A percentile compares a stretch with the other conserved stretches of the same genome.
These are phyloP conservation scores for Vinca minor DNA, from an alignment of 257 asterid genomes.

Conservation along the genomic window DNA sequence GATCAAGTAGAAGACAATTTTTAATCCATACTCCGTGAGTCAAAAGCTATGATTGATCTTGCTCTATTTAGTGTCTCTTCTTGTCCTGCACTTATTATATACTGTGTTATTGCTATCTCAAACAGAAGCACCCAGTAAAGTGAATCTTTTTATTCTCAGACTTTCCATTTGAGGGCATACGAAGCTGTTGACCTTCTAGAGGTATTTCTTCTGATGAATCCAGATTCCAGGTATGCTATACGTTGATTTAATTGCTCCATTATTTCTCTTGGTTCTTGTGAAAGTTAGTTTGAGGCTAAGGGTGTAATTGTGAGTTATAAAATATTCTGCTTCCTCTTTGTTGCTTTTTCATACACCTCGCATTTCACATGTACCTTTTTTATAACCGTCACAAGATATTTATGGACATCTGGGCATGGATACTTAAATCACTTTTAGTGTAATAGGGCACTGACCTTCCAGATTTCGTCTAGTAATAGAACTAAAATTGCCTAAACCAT, in stretches of 20 bases:
- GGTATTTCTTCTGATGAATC: conserved; percentile 77
- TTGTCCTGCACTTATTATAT: neutral
- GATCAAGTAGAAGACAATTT: neutral
- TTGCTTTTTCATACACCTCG: too few species aligned
- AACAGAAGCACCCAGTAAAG: conserved; percentile 9
- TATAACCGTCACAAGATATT: too few species aligned
- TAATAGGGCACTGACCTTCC: too few species aligned
- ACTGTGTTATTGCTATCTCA: neutral
- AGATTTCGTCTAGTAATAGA: too few species aligned
- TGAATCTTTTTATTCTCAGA: conserved; percentile 39
- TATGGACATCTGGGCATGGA: too few species aligned
- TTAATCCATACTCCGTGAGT: neutral
- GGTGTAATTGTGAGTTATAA: too few species aligned
- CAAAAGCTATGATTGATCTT: neutral
- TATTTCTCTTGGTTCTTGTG: neutral
- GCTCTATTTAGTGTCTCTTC: neutral
- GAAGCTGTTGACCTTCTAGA: conserved; percentile 81
- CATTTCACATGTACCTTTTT: too few species aligned
- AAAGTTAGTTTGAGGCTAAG: too few species aligned
- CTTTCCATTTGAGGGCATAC: conserved; percentile 53
- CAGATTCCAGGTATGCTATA: conserved; percentile 63
- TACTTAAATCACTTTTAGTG: too few species aligned
- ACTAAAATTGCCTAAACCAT: too few species aligned
- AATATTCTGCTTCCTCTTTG: neutral
- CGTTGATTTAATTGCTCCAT: neutral